Evolutionary conservation across 345 rosid species (phyloP).

Genomic region (Eucalyptus sp.): DNA sequence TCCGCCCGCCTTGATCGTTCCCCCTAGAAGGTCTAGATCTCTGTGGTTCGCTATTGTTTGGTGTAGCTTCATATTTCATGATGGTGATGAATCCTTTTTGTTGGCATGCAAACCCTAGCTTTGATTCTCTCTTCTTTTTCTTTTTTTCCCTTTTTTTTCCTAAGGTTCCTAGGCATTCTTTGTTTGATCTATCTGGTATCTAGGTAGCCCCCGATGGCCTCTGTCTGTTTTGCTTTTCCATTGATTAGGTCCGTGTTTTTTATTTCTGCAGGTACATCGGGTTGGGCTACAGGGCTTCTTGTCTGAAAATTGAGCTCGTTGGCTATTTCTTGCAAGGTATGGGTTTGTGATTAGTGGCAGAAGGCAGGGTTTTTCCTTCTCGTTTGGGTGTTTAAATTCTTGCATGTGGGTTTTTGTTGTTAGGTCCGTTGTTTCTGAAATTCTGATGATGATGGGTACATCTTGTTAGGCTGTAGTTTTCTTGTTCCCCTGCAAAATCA

Average conservation of each 20-base stretch:
- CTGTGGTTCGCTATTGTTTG: too few relatives aligned
- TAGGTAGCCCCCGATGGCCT: too few relatives aligned
- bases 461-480: neutral
- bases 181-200: too few relatives aligned
- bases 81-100: too few relatives aligned
- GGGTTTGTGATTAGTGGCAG: neutral
- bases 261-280: neutral
- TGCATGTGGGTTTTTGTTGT: neutral
- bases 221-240: too few relatives aligned
- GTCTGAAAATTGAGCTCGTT: neutral
- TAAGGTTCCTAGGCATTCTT: too few relatives aligned
- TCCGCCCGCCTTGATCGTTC: too few relatives aligned
- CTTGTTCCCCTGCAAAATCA: neutral
- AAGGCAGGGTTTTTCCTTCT: neutral
- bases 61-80: too few relatives aligned
- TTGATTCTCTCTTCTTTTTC: too few relatives aligned
- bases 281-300: neutral
- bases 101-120: too few relatives aligned
- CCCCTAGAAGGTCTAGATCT: too few relatives aligned
- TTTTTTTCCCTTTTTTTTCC: too few relatives aligned
- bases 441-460: neutral
- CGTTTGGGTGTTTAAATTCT: neutral
- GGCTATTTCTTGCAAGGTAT: neutral
- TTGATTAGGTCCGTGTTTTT: neutral
- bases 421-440: neutral